These are phyloP conservation scores for Trichoderma sp. DNA, from an alignment of 2,329 filamentous ascomycete species.

Conservation along the genomic window DNA sequence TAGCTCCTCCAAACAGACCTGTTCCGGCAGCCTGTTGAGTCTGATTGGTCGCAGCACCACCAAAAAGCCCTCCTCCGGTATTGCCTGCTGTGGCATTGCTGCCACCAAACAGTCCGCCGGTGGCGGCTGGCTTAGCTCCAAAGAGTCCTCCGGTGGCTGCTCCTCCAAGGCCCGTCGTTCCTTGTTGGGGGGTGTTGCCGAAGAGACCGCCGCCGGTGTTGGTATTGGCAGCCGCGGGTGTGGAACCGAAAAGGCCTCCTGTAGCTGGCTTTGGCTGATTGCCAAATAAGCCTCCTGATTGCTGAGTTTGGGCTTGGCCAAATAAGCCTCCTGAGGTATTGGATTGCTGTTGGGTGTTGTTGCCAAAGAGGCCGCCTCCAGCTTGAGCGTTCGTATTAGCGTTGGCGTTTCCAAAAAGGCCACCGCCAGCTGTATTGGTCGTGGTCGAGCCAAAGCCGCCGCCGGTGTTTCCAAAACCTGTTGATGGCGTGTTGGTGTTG, in stretches of 20 bases:
- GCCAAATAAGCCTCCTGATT: constrained; percentile 51
- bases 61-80: constrained; percentile 51
- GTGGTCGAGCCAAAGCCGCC: constrained; percentile 45
- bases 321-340: constrained; percentile 41
- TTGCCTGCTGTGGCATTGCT: constrained; percentile 41
- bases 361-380: constrained; percentile 49
- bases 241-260: constrained; percentile 44
- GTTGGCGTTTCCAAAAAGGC: constrained; percentile 47
- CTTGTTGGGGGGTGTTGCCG: constrained; percentile 49
- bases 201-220: constrained; percentile 50
- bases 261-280: constrained; percentile 47
- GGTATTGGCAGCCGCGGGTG: constrained; percentile 37
- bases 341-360: constrained; percentile 41
- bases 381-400: constrained; percentile 34
- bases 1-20: constrained; percentile 55
- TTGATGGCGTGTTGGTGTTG: constrained; percentile 39
- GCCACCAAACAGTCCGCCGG: constrained; percentile 48
- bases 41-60: constrained; percentile 42
- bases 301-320: constrained; percentile 41
- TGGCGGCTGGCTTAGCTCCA: constrained; percentile 44
- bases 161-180: constrained; percentile 42
- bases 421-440: constrained; percentile 34
- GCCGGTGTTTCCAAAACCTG: constrained; percentile 36
- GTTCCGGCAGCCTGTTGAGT: constrained; percentile 45
- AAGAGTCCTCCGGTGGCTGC: constrained; percentile 46